These are phyloP conservation scores for Fragilaria crotonensis DNA, from an alignment of 108 stramenopile genomes.

Conservation along the genomic window DNA sequence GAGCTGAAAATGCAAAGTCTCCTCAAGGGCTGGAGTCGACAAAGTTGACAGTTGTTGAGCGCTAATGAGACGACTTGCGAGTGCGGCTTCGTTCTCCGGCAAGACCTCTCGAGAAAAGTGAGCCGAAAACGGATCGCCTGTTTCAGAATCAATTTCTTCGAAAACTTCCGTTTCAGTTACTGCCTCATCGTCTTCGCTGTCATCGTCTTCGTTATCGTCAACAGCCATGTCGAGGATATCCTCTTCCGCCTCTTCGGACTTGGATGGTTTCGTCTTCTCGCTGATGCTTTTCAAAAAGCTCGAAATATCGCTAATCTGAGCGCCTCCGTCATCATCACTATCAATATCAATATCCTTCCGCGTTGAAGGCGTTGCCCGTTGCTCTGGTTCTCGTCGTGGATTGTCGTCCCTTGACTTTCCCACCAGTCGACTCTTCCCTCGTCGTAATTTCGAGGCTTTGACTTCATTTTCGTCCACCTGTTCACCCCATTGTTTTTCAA, in stretches of 20 bases:
- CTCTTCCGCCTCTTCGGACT: not conserved
- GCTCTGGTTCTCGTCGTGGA: too few species aligned
- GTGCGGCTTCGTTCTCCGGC: not conserved
- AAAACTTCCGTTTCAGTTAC: not conserved
- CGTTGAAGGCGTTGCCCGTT: too few species aligned
- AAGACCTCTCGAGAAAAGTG: not conserved
- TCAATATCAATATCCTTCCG: too few species aligned
- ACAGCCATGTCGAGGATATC: not conserved
- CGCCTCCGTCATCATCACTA: too few species aligned
- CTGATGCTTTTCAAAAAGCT: not conserved
- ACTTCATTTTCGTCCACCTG: constrained; percentile 28
- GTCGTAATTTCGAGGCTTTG: constrained; percentile 3
- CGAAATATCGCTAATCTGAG: too few species aligned
- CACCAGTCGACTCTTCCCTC: too few species aligned
- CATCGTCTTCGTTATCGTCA: not conserved
- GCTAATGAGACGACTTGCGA: not conserved
- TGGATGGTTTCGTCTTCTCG: not conserved
- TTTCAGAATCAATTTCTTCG: constrained; percentile 1
- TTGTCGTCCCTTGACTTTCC: too few species aligned
- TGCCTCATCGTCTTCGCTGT: not conserved
- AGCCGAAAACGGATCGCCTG: not conserved
- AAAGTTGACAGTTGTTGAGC: not conserved
- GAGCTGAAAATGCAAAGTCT: not conserved
- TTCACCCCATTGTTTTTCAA: constrained; percentile 83
- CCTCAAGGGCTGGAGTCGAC: not conserved